phyloP scores from a whole-genome alignment of 495 filamentous ascomycete species.

The Apiosordaria backusii region DNA sequence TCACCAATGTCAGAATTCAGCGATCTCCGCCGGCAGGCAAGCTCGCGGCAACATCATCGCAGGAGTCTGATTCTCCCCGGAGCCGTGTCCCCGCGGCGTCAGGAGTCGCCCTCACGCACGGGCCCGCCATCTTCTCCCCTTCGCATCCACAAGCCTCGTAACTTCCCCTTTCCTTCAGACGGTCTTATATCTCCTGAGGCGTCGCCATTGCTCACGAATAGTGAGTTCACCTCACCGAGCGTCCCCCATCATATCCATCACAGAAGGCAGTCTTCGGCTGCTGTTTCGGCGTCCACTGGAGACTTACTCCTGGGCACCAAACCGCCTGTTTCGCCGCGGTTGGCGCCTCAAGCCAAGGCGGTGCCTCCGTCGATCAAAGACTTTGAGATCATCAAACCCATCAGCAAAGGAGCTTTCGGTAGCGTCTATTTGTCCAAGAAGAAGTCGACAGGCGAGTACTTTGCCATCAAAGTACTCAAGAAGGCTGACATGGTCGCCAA shows the following conservation, averaged over 20 bases:
- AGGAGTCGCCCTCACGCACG: slow-evolving; percentile 75
- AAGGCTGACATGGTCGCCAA: slow-evolving; percentile 99
- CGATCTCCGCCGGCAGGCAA: slow-evolving; percentile 63
- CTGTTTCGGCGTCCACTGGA: slow-evolving; percentile 59
- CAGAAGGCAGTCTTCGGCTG: slow-evolving; percentile 86
- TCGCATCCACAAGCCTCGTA: slow-evolving; percentile 77
- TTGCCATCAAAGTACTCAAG: slow-evolving; percentile 95
- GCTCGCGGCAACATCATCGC: slow-evolving; percentile 73
- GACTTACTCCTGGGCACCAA: slow-evolving; percentile 47
- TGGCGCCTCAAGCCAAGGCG: slow-evolving; percentile 71
- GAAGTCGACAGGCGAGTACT: slow-evolving; percentile 97
- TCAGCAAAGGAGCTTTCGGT: slow-evolving; percentile 97
- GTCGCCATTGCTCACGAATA: slow-evolving; percentile 77
- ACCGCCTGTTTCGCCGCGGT: slow-evolving; percentile 74
- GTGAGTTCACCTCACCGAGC: slow-evolving; percentile 74
- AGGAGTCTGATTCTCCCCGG: slow-evolving; percentile 76
- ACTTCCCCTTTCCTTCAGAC: slow-evolving; percentile 66
- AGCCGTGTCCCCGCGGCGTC: slow-evolving; percentile 70
- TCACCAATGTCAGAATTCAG: slow-evolving; percentile 84
- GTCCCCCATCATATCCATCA: slow-evolving; percentile 62
- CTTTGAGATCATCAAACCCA: slow-evolving; percentile 98
- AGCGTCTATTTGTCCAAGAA: slow-evolving; percentile 98
- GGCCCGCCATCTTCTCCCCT: slow-evolving; percentile 81
- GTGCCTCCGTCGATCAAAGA: slow-evolving; percentile 95
- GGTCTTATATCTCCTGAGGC: slow-evolving; percentile 78